Evolutionary conservation across 2,329 filamentous ascomycete species (phyloP).

Genomic region (Proliferodiscus dingleyae): DNA sequence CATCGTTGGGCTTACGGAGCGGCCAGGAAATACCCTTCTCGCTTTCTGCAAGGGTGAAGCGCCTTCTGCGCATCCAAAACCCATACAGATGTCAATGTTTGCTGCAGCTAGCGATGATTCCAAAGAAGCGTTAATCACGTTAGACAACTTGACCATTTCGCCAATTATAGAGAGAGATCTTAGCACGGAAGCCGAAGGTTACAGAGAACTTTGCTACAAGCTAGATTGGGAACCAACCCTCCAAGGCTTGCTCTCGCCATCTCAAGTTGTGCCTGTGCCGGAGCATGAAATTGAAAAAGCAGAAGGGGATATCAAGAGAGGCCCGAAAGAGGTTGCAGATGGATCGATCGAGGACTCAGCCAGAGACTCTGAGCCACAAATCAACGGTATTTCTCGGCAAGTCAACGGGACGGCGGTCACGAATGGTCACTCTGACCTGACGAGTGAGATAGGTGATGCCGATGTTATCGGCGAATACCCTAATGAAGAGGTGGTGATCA

Average conservation of each 20-base stretch:
- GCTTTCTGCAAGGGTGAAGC: slow-evolving; percentile 37
- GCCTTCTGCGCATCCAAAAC: slow-evolving; percentile 29
- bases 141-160: slow-evolving; percentile 37
- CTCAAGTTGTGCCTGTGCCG: slow-evolving; percentile 1
- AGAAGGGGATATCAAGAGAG: not conserved
- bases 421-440: not conserved
- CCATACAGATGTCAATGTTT: slow-evolving; percentile 38
- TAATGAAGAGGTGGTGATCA: slow-evolving; percentile 27
- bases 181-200: slow-evolving; percentile 24
- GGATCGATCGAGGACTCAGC: not conserved
- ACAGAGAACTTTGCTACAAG: slow-evolving; percentile 45
- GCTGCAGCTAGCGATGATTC: slow-evolving; percentile 28
- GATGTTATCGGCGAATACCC: slow-evolving; percentile 33
- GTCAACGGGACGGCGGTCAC: not conserved
- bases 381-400: not conserved
- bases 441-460: not conserved
- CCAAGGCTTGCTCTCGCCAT: not conserved
- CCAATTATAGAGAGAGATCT: slow-evolving; percentile 37
- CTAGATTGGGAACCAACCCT: slow-evolving; percentile 40
- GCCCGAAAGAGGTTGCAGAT: not conserved
- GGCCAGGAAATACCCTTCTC: slow-evolving; percentile 32
- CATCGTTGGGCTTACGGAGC: slow-evolving; percentile 34
- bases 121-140: slow-evolving; percentile 33
- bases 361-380: not conserved
- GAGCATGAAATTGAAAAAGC: slow-evolving; percentile 8